Percentiles rank a stretch among this genome's conserved stretches.
Conservation (phyloP, 345 rosid species). For the Syzygium aromaticum region DNA sequence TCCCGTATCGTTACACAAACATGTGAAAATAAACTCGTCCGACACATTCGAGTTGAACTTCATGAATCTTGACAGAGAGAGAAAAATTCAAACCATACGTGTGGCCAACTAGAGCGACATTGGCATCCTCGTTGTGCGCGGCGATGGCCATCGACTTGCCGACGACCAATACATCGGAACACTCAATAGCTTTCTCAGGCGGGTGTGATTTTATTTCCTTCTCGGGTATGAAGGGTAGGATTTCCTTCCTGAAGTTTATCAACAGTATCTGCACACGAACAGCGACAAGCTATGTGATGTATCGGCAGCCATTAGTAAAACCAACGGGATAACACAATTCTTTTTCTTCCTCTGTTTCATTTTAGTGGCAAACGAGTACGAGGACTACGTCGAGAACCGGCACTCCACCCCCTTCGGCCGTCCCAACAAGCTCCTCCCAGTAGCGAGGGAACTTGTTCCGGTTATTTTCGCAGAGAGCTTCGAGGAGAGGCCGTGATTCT, state of each 20-base stretch:
- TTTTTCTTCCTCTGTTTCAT: background rate
- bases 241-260: conserved; percentile 61
- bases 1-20: background rate
- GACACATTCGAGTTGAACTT: background rate
- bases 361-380: background rate
- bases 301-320: background rate
- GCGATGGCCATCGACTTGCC: conserved; percentile 36
- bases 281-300: background rate
- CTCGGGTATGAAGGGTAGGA: conserved; percentile 41
- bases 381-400: conserved; percentile 35
- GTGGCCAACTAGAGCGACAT: conserved; percentile 43
- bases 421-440: conserved; percentile 54
- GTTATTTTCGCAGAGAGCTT: conserved; percentile 29
- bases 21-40: background rate
- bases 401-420: conserved; percentile 47
- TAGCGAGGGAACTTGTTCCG: conserved; percentile 27
- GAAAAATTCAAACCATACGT: conserved; percentile 18
- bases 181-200: conserved; percentile 15
- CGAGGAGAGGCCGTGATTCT: conserved; percentile 15
- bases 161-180: conserved; percentile 45
- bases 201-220: background rate
- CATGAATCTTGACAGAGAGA: background rate
- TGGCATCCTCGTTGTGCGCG: conserved; percentile 59
- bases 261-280: conserved; percentile 32
- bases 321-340: background rate